Evolutionary conservation across 192 early-diverging fungal genomes (phyloP).

Genomic region (Entomortierella lignicola): DNA sequence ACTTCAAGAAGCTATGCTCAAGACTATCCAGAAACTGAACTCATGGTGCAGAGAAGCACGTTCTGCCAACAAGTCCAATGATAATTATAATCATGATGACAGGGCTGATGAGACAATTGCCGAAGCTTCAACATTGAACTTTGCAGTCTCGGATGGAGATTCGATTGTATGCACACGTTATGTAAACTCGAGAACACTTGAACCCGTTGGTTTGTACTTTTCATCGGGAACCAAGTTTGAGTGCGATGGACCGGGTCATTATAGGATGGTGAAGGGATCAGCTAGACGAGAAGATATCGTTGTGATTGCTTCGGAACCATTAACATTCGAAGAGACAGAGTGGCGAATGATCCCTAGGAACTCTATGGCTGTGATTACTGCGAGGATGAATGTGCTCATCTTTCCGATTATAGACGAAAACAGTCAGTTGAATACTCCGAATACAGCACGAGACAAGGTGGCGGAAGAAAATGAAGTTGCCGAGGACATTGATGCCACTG

Average conservation of each 20-base stretch:
- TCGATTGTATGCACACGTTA: constrained; percentile 82
- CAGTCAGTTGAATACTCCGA: too few relatives aligned
- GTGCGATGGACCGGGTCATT: constrained; percentile 67
- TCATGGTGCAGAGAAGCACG: constrained; percentile 71
- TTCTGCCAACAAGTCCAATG: constrained; percentile 46
- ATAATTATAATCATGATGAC: not conserved
- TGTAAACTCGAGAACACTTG: constrained; percentile 68
- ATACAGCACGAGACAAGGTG: too few relatives aligned
- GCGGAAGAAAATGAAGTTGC: too few relatives aligned
- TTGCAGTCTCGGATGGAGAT: constrained; percentile 83
- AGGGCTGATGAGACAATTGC: not conserved
- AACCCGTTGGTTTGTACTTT: constrained; percentile 78
- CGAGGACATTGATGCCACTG: too few relatives aligned
- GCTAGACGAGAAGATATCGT: constrained; percentile 83
- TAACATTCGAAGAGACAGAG: constrained; percentile 84
- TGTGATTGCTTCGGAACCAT: constrained; percentile 79
- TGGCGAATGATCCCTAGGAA: constrained; percentile 83
- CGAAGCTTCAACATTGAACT: constrained; percentile 74
- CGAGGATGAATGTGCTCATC: constrained; percentile 76
- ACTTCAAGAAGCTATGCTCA: constrained; percentile 75
- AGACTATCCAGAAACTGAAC: constrained; percentile 77
- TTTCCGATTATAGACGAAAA: constrained; percentile 75
- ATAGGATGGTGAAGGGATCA: constrained; percentile 72
- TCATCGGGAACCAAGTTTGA: constrained; percentile 79
- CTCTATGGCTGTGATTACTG: constrained; percentile 76